Base-by-base conservation (phyloP, 108 stramenopile genomes). In the Fistulifera solaris region DNA sequence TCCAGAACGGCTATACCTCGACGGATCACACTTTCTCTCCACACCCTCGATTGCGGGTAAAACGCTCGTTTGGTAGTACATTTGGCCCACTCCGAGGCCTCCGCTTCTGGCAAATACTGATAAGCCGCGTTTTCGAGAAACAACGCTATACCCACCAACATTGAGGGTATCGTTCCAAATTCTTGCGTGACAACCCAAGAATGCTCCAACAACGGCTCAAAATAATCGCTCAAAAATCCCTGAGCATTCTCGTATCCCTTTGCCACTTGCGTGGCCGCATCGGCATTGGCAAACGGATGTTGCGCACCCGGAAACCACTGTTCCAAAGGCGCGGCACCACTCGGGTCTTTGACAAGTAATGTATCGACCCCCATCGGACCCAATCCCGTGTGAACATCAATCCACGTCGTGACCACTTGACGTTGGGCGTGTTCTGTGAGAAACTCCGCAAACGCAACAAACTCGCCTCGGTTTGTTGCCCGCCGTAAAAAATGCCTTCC, bases 331-430 rank as follows among this genome's bases (percentile, higher is more conserved):
- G 16, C 19, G 11, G 44, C 44, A 21, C 4, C 16, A 45, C 11
- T 11, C 7, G 3, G 7, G 44, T 45, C 6, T 45, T 45, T 45
- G 7, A 19, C 44, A 4, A 61, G 35, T 35, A 81, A 23, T 4
- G 63, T 75, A 59, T 80, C 80, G 22, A 56, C 48, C 10, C 82
- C 82, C 50, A 69, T 80, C 24, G 60, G 48, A 1, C 86, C 90
- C 26, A 92, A 55, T 2, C 90, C 90, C 0, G 90, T 92, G 52
- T 92, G 90, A 17, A 85, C 84, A 61, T 92, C 86, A 47, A 92
- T 70, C 85, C 85, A 87, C 43, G 73, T 57, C 4, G 76, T 53
- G 38, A 40, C 10, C n/a, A 22, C 22, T 27, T 40, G 19, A 45
- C 45, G 49, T 13, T 18, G 19, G 16, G 48, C 16, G 19, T 25